Percentiles rank a stretch among this genome's conserved stretches.
Evolutionary conservation across 768 basidiomycete species (phyloP).

Genomic region (Boletus vinaceobasis): DNA sequence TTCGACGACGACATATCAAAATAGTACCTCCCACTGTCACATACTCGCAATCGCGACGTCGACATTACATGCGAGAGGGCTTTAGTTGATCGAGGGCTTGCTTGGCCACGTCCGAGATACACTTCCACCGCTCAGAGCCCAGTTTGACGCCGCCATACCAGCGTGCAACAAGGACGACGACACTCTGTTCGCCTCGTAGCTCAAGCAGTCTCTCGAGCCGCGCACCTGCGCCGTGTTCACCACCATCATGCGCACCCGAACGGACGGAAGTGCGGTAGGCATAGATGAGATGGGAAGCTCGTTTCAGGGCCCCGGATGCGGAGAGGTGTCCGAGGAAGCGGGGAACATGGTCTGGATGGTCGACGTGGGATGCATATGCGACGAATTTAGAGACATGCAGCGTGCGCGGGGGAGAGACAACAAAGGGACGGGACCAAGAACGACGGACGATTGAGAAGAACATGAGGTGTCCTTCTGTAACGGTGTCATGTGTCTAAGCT

Average conservation of each 20-base stretch:
- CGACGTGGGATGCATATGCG: not conserved
- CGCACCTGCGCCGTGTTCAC: not conserved
- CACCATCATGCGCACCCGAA: not conserved
- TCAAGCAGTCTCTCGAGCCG: not conserved
- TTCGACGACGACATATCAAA: not conserved
- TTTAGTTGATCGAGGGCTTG: not conserved
- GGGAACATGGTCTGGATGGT: not conserved
- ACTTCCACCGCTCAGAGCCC: not conserved
- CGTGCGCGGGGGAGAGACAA: not conserved
- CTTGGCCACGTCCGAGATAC: not conserved
- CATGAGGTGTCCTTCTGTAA: conserved; percentile 6
- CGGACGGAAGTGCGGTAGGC: not conserved
- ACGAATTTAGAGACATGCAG: not conserved
- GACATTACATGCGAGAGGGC: not conserved
- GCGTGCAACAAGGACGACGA: not conserved
- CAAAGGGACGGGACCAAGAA: not conserved
- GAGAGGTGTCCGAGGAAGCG: not conserved
- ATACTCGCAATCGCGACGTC: not conserved
- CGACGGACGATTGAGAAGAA: not conserved
- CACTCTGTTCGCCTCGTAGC: not conserved
- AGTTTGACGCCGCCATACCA: not conserved
- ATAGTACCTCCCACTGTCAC: not conserved
- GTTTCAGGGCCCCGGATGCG: not conserved
- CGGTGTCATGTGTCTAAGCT: no score
- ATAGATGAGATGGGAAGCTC: not conserved